These are phyloP conservation scores for Pythium sukuiense DNA, from an alignment of 352 stramenopile genomes.

Conservation along the genomic window DNA sequence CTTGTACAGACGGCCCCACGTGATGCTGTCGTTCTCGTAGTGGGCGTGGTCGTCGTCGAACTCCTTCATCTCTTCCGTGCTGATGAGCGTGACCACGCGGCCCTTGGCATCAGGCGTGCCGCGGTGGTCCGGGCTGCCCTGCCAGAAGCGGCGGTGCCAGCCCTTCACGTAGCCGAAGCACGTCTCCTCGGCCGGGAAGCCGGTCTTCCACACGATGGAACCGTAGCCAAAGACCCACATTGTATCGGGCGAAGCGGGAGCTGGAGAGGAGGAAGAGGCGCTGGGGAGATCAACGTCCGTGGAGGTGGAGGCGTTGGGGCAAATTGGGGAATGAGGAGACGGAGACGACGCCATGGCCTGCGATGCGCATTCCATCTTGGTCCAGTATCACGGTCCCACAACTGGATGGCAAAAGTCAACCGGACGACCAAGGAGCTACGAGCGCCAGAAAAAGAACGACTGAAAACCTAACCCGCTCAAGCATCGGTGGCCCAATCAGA, in stretches of 20 bases:
- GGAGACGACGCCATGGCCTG: not conserved
- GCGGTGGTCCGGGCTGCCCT: constrained; percentile 86
- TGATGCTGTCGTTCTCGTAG: constrained; percentile 60
- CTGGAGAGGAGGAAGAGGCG: not conserved
- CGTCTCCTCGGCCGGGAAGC: constrained; percentile 64
- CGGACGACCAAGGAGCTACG: not conserved
- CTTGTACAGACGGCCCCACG: constrained; percentile 87
- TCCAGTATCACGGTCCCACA: constrained; percentile 4
- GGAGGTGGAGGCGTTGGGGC: not conserved
- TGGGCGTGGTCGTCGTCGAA: constrained; percentile 78
- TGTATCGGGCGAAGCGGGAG: constrained; percentile 4
- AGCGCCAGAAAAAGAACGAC: not conserved
- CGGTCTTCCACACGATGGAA: constrained; percentile 83
- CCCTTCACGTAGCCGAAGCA: constrained; percentile 79
- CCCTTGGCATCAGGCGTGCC: constrained; percentile 72
- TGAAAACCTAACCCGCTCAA: not conserved
- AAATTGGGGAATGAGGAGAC: constrained; percentile 6
- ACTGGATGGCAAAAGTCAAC: constrained; percentile 7
- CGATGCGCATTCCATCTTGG: constrained; percentile 6
- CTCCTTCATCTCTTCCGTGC: constrained; percentile 65
- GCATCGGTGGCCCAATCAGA: constrained; percentile 2
- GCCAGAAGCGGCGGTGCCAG: constrained; percentile 89
- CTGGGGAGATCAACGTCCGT: not conserved
- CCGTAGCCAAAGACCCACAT: constrained; percentile 89
- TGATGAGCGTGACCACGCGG: constrained; percentile 88